phyloP scores from a whole-genome alignment of 2,329 filamentous ascomycete species.

The Plenodomus lindquistii region DNA sequence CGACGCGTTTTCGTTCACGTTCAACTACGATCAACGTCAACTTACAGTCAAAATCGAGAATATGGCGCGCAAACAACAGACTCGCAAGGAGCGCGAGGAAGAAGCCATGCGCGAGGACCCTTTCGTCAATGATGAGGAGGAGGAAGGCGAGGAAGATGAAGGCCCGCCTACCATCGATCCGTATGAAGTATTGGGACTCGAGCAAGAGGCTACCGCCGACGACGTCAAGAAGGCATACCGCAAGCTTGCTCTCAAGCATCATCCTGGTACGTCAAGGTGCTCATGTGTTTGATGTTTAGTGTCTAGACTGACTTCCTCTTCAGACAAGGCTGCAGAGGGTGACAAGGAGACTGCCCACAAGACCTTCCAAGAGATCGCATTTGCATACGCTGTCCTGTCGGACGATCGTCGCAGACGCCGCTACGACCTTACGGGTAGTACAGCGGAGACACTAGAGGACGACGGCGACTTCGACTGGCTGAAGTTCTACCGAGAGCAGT shows the following conservation, averaged over 20 bases:
- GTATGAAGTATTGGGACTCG: conserved; percentile 77
- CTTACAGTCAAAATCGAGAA: conserved; percentile 5
- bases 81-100: conserved; percentile 6
- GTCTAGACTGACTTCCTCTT: conserved; percentile 11
- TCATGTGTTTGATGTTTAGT: no score
- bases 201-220: conserved; percentile 70
- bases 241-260: conserved; percentile 83
- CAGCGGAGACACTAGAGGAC: conserved; percentile 73
- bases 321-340: conserved; percentile 75
- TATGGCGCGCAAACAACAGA: conserved; percentile 10
- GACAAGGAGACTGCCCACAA: conserved; percentile 73
- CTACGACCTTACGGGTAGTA: conserved; percentile 90
- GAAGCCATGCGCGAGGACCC: conserved; percentile 4
- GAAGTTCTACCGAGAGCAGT: conserved; percentile 86
- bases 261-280: conserved; percentile 63
- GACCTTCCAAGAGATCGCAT: conserved; percentile 87
- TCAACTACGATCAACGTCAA: not conserved
- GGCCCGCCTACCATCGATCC: conserved; percentile 72
- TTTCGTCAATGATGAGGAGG: conserved; percentile 18
- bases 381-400: conserved; percentile 91
- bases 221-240: conserved; percentile 91
- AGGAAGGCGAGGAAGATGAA: conserved; percentile 39
- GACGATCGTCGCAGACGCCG: conserved; percentile 77
- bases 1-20: conserved; percentile 26
- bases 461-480: conserved; percentile 85